Conservation (phyloP, 495 filamentous ascomycete genomes). For the Penicillium egyptiacum region DNA sequence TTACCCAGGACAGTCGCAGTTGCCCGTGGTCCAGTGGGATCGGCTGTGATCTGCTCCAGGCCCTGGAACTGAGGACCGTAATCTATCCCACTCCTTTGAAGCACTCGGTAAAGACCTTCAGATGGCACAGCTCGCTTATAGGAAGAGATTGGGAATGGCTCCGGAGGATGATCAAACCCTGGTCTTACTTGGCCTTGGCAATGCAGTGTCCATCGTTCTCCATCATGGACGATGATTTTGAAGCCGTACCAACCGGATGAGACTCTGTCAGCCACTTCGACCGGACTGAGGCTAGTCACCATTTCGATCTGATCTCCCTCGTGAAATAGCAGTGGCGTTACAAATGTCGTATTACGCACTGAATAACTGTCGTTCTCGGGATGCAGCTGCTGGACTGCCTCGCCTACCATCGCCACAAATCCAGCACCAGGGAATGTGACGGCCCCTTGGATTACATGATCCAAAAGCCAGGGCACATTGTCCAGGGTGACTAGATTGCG, state of each 20-base stretch:
- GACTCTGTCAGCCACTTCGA: slow-evolving; percentile 30
- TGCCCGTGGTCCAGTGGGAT: slow-evolving; percentile 9
- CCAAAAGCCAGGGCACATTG: slow-evolving; percentile 48
- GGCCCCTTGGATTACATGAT: slow-evolving; percentile 39
- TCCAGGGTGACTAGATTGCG: slow-evolving; percentile 46
- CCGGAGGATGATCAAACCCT: background rate
- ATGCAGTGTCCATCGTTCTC: slow-evolving; percentile 40
- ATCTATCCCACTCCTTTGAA: slow-evolving; percentile 40
- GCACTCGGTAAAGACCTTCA: slow-evolving; percentile 24
- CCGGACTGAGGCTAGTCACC: slow-evolving; percentile 35
- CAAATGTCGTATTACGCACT: slow-evolving; percentile 21
- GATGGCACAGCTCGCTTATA: slow-evolving; percentile 11
- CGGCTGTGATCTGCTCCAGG: slow-evolving; percentile 28
- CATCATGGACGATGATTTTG: slow-evolving; percentile 37
- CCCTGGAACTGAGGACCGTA: slow-evolving; percentile 35
- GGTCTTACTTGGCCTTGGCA: slow-evolving; percentile 38
- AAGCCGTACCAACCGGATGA: slow-evolving; percentile 49
- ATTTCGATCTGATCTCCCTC: slow-evolving; percentile 26
- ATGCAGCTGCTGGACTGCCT: slow-evolving; percentile 41
- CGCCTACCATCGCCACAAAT: slow-evolving; percentile 48
- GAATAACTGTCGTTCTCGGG: slow-evolving; percentile 20
- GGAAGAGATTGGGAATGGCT: background rate
- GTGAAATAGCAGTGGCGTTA: slow-evolving; percentile 30
- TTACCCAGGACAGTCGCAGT: slow-evolving; percentile 8
- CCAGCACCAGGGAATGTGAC: slow-evolving; percentile 52